phyloP scores from a whole-genome alignment of 2,329 filamentous ascomycete genomes.

The Salinomyces thailandicus region DNA sequence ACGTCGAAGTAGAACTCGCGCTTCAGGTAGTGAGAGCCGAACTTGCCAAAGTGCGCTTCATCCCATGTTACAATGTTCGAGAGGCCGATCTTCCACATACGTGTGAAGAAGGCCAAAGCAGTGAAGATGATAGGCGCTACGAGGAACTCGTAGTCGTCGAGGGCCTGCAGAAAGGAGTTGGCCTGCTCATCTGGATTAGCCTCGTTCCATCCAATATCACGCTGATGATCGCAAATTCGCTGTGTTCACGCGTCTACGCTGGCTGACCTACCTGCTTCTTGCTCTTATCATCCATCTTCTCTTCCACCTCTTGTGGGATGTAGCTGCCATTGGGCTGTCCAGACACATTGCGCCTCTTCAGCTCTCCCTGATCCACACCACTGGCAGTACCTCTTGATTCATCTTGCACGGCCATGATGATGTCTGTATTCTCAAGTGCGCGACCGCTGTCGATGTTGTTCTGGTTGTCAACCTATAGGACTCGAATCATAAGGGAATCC shows the following conservation, averaged over 20 bases:
- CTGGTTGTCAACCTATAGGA: not conserved
- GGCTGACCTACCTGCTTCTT: conserved; percentile 35
- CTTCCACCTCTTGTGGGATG: conserved; percentile 18
- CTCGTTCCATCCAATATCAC: not conserved
- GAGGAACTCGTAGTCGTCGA: conserved; percentile 53
- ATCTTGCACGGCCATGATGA: conserved; percentile 2
- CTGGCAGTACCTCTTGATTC: conserved; percentile 17
- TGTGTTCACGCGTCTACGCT: not conserved
- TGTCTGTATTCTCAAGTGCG: not conserved
- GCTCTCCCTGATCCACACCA: conserved; percentile 35
- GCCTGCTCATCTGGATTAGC: conserved; percentile 12
- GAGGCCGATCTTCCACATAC: conserved; percentile 56
- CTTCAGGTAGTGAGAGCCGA: conserved; percentile 97
- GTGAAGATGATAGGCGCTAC: conserved; percentile 56
- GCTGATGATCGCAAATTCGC: not conserved
- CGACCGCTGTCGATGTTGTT: not conserved
- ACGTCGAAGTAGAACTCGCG: conserved; percentile 99
- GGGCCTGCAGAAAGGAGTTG: conserved; percentile 50
- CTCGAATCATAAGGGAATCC: not conserved
- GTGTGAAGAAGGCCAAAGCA: conserved; percentile 53
- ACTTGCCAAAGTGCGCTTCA: conserved; percentile 83
- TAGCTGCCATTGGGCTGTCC: conserved; percentile 25
- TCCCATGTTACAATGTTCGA: conserved; percentile 68
- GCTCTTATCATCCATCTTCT: conserved; percentile 32
- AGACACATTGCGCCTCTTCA: conserved; percentile 37